phyloP scores from a whole-genome alignment of 768 basidiomycete species.

The Lactifluus pinguis region DNA sequence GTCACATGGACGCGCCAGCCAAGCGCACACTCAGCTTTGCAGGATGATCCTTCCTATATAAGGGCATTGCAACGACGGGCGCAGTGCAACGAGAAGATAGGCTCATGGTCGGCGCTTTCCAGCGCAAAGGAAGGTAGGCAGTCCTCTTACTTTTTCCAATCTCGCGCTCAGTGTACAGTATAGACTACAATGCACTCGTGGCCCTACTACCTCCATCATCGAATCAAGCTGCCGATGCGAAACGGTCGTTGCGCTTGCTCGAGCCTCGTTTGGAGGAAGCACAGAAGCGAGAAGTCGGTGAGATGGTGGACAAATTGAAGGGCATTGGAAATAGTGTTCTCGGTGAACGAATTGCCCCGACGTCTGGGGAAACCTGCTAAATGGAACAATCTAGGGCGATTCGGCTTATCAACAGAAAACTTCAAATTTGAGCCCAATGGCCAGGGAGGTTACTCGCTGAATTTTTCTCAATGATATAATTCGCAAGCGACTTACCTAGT shows the following conservation, averaged over 20 bases:
- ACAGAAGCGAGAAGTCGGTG: constrained; percentile 78
- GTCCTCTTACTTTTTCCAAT: not conserved
- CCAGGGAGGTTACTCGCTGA: constrained; percentile 93
- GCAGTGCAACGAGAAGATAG: constrained; percentile 67
- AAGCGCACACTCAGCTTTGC: constrained; percentile 48
- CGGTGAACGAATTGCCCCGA: constrained; percentile 38
- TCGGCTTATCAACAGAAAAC: constrained; percentile 92
- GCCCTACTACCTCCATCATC: constrained; percentile 50
- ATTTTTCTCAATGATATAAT: constrained; percentile 49
- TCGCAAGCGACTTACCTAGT: constrained; percentile 13
- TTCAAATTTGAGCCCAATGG: constrained; percentile 94
- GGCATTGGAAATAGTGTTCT: constrained; percentile 85
- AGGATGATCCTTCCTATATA: constrained; percentile 74
- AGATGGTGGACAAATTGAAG: constrained; percentile 91
- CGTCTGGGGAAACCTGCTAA: not conserved
- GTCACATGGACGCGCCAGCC: not conserved
- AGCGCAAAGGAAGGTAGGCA: constrained; percentile 76
- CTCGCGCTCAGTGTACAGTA: not conserved
- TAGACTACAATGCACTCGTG: constrained; percentile 76
- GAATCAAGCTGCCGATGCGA: constrained; percentile 39
- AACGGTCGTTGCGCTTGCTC: constrained; percentile 42
- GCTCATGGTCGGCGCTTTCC: constrained; percentile 75
- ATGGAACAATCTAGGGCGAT: constrained; percentile 51
- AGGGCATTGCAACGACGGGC: constrained; percentile 91
- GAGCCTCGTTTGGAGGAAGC: constrained; percentile 64